These are phyloP conservation scores for Domatiomyces catenatus DNA, from an alignment of 2,329 filamentous ascomycete species.

Conservation along the genomic window DNA sequence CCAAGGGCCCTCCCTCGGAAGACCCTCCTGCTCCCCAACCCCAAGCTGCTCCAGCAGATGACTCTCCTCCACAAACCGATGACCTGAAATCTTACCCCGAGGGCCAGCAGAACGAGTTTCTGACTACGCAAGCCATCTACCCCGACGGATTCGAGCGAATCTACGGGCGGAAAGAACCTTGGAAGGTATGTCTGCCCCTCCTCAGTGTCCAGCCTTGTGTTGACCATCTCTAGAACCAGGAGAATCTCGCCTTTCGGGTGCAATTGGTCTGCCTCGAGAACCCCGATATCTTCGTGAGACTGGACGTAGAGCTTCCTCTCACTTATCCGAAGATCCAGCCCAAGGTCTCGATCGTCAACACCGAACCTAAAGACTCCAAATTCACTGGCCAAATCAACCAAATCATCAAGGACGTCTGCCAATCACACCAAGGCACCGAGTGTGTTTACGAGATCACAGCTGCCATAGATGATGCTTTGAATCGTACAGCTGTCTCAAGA, in stretches of 20 bases:
- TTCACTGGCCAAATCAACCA: slow-evolving; percentile 8
- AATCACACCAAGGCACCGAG: slow-evolving; percentile 9
- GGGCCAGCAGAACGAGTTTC: slow-evolving; percentile 13
- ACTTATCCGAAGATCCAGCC: slow-evolving; percentile 16
- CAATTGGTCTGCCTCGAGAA: slow-evolving; percentile 10
- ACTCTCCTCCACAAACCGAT: not conserved
- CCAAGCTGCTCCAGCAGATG: not conserved
- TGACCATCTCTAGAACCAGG: slow-evolving; percentile 6
- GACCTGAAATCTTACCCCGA: slow-evolving; percentile 8
- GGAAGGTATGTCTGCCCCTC: slow-evolving; percentile 8
- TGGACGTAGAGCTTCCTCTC: slow-evolving; percentile 16
- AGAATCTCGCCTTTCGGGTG: slow-evolving; percentile 15
- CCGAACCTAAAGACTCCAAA: slow-evolving; percentile 10
- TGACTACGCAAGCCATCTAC: slow-evolving; percentile 14
- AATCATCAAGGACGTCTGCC: slow-evolving; percentile 8
- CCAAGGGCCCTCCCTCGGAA: not conserved
- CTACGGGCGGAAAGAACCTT: slow-evolving; percentile 13
- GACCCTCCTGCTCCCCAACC: not conserved
- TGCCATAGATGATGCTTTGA: slow-evolving; percentile 13
- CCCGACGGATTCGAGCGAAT: slow-evolving; percentile 13
- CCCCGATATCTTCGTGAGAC: slow-evolving; percentile 11
- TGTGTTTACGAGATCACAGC: slow-evolving; percentile 12
- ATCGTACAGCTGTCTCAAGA: slow-evolving; percentile 7
- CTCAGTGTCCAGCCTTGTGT: not conserved
- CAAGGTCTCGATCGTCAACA: slow-evolving; percentile 12